These are phyloP conservation scores for Conoideocrella luteorostrata DNA, from an alignment of 2,329 filamentous ascomycete genomes.

Conservation along the genomic window DNA sequence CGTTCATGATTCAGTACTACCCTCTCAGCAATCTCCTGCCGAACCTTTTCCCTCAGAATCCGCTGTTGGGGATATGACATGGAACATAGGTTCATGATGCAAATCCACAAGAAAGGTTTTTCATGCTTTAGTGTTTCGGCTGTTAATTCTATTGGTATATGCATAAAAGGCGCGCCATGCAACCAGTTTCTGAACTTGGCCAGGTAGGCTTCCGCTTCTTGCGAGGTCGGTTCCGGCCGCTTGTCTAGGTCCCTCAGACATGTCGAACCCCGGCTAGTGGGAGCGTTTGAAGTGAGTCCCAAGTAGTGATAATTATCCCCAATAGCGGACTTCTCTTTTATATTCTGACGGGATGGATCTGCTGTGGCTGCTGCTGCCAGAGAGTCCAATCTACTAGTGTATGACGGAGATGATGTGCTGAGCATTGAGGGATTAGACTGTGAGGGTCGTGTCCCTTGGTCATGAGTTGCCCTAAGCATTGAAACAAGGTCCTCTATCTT, in stretches of 20 bases:
- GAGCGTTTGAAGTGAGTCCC: background rate
- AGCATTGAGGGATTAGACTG: slow-evolving; percentile 3
- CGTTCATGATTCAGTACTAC: slow-evolving; percentile 43
- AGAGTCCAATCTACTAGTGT: slow-evolving; percentile 28
- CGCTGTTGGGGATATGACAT: slow-evolving; percentile 34
- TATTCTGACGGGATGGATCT: background rate
- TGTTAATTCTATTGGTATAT: slow-evolving; percentile 30
- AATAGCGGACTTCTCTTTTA: background rate
- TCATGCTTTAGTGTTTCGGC: slow-evolving; percentile 31
- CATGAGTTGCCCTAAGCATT: slow-evolving; percentile 31
- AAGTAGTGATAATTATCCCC: background rate
- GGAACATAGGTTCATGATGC: slow-evolving; percentile 40
- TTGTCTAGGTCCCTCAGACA: slow-evolving; percentile 13
- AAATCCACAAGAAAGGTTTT: slow-evolving; percentile 44
- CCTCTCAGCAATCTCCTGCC: slow-evolving; percentile 37
- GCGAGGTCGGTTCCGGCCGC: slow-evolving; percentile 23
- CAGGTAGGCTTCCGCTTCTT: slow-evolving; percentile 34
- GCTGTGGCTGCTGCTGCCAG: slow-evolving; percentile 30
- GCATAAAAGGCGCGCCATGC: slow-evolving; percentile 38
- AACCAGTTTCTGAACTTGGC: slow-evolving; percentile 35
- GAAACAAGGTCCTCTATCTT: slow-evolving; percentile 43
- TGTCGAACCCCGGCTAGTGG: background rate
- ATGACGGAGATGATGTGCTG: slow-evolving; percentile 6
- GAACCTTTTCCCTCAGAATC: slow-evolving; percentile 32
- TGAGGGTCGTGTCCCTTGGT: background rate